Evolutionary conservation across 2,329 filamentous ascomycete species (phyloP).

Genomic region (Raffaelea arxii): DNA sequence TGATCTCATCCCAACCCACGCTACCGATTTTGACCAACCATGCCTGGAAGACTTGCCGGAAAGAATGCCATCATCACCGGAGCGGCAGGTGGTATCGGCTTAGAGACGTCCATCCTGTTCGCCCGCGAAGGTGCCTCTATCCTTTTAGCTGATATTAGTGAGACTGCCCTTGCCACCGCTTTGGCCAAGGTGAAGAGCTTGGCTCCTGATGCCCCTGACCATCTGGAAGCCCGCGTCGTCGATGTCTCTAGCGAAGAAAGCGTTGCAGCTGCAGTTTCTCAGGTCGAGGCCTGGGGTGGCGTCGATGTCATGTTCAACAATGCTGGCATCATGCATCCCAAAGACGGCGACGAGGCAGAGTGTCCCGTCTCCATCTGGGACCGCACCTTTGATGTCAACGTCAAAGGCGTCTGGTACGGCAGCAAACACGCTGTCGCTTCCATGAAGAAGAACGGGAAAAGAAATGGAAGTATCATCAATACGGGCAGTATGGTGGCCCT

Average conservation of each 20-base stretch:
- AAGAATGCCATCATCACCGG: constrained; percentile 68
- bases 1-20: no score
- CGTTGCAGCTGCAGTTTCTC: constrained; percentile 63
- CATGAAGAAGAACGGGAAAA: constrained; percentile 72
- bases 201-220: constrained; percentile 46
- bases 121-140: constrained; percentile 79
- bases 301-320: constrained; percentile 96
- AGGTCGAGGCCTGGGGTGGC: constrained; percentile 75
- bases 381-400: constrained; percentile 85
- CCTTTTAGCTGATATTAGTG: constrained; percentile 77
- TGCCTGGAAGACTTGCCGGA: constrained; percentile 41
- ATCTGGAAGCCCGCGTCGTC: constrained; percentile 51
- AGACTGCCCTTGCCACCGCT: constrained; percentile 66
- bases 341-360: constrained; percentile 69
- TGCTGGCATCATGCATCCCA: constrained; percentile 89
- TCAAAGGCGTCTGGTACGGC: constrained; percentile 97
- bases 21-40: no score
- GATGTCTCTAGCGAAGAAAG: constrained; percentile 83
- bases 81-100: constrained; percentile 76
- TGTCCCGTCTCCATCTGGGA: constrained; percentile 92
- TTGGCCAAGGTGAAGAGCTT: constrained; percentile 64
- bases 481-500: constrained; percentile 83
- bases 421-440: constrained; percentile 84
- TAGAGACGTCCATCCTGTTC: constrained; percentile 86
- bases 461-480: constrained; percentile 76